A percentile compares a stretch with the other conserved stretches of the same genome.
phyloP scores from a whole-genome alignment of 106 monocot genomes.

The Platanthera zijinensis region DNA sequence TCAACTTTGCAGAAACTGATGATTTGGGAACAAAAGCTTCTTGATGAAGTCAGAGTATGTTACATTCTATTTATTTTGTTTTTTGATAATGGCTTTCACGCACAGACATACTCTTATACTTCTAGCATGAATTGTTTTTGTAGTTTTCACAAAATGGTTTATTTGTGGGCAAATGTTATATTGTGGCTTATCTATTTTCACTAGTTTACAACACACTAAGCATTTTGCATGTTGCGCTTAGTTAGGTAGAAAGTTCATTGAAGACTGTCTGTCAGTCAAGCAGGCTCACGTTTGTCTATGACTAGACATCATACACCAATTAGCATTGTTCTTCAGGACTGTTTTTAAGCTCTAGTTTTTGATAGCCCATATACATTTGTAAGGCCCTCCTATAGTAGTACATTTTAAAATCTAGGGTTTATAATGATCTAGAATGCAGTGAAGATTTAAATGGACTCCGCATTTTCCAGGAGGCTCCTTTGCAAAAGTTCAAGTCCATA shows the following conservation, averaged over 20 bases:
- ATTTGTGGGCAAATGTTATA: not conserved
- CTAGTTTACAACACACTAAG: not conserved
- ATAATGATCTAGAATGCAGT: not conserved
- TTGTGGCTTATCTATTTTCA: not conserved
- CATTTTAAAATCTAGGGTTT: not conserved
- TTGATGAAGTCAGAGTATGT: constrained; percentile 59
- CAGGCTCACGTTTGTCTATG: too few relatives aligned
- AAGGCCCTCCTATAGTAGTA: not conserved
- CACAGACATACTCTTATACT: not conserved
- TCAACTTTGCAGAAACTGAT: constrained; percentile 50
- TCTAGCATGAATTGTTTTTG: not conserved
- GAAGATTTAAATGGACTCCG: not conserved
- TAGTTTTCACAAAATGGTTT: not conserved
- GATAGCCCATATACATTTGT: not conserved
- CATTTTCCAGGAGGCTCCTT: too few relatives aligned
- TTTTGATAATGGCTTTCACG: not conserved
- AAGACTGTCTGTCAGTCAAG: too few relatives aligned
- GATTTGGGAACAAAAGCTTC: constrained; percentile 72
- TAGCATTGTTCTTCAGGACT: too few relatives aligned
- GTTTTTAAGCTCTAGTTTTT: too few relatives aligned
- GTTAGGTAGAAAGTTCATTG: not conserved
- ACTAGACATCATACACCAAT: too few relatives aligned
- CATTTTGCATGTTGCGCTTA: not conserved
- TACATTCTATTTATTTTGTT: not conserved
- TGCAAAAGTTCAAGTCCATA: too few relatives aligned